phyloP scores from a whole-genome alignment of 139 green algal genomes.

The Auxenochlorella pyrenoidosa region DNA sequence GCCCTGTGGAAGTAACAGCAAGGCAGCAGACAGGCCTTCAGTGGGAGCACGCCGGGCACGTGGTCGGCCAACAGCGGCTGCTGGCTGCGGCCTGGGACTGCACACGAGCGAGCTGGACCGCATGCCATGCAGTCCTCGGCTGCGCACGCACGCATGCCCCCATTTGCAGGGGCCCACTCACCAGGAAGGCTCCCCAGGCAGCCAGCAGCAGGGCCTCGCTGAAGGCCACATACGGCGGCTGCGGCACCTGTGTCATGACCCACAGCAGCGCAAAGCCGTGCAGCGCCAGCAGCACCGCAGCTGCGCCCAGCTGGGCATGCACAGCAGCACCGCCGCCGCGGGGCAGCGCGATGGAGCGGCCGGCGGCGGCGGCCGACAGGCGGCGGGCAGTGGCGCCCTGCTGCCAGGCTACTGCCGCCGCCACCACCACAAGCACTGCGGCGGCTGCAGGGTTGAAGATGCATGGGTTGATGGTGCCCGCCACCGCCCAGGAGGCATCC shows the following conservation, averaged over 20 bases:
- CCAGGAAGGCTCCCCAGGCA: conserved; percentile 15
- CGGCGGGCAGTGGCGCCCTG: neutral
- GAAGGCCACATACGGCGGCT: conserved; percentile 13
- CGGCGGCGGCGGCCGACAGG: neutral
- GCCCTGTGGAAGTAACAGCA: neutral
- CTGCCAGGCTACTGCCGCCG: neutral
- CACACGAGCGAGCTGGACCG: neutral
- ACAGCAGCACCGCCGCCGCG: neutral
- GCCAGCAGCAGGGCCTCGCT: conserved; percentile 32
- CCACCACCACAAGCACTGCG: neutral
- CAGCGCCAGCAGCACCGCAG: neutral
- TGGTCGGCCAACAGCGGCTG: too few species aligned
- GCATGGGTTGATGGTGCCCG: conserved; percentile 24
- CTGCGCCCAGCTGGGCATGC: neutral
- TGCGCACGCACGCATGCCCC: too few species aligned
- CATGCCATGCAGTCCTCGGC: too few species aligned
- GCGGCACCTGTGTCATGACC: neutral
- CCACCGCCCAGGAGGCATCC: neutral
- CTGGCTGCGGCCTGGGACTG: neutral
- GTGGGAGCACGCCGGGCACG: too few species aligned
- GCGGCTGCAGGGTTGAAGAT: conserved; percentile 23
- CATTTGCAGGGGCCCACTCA: neutral
- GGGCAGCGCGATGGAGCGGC: neutral
- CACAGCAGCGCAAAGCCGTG: conserved; percentile 36
- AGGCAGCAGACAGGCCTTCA: too few species aligned